phyloP scores from a whole-genome alignment of 1,139 yeast species.

The Saccharomyces hybrid region DNA sequence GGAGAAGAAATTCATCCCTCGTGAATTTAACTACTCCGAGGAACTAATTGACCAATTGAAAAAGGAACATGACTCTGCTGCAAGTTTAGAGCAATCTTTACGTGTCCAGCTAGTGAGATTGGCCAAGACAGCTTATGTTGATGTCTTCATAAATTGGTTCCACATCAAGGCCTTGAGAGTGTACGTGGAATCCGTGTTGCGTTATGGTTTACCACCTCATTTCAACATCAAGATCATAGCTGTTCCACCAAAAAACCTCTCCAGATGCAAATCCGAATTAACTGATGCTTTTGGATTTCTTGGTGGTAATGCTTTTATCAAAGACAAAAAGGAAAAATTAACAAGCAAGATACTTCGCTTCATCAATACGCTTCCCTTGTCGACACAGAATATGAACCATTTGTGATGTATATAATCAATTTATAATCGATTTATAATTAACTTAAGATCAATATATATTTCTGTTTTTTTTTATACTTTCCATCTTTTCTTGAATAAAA shows the following conservation, averaged over 20 bases:
- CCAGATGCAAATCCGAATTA: constrained; percentile 60
- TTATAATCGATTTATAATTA: constrained; percentile 7
- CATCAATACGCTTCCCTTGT: constrained; percentile 86
- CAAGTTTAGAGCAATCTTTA: constrained; percentile 62
- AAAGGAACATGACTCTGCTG: constrained; percentile 70
- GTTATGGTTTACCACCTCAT: constrained; percentile 95
- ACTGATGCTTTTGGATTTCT: constrained; percentile 73
- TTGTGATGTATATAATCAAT: constrained; percentile 65
- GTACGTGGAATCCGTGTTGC: constrained; percentile 64
- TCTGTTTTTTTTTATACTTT: neutral
- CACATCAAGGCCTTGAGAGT: constrained; percentile 68
- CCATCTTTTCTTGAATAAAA: constrained; percentile 1
- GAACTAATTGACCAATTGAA: constrained; percentile 63
- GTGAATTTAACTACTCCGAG: constrained; percentile 86
- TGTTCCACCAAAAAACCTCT: constrained; percentile 38
- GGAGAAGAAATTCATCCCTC: constrained; percentile 84
- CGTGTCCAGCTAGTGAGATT: constrained; percentile 76
- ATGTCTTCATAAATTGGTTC: constrained; percentile 76
- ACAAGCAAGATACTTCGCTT: constrained; percentile 50
- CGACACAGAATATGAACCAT: constrained; percentile 92
- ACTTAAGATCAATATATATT: constrained; percentile 1
- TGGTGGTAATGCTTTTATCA: constrained; percentile 77
- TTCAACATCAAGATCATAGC: constrained; percentile 51
- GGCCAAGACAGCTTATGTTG: constrained; percentile 81
- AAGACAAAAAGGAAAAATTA: constrained; percentile 58